Evolutionary conservation across 2,329 filamentous ascomycete species (phyloP).

Genomic region (Cladosporium sp.): DNA sequence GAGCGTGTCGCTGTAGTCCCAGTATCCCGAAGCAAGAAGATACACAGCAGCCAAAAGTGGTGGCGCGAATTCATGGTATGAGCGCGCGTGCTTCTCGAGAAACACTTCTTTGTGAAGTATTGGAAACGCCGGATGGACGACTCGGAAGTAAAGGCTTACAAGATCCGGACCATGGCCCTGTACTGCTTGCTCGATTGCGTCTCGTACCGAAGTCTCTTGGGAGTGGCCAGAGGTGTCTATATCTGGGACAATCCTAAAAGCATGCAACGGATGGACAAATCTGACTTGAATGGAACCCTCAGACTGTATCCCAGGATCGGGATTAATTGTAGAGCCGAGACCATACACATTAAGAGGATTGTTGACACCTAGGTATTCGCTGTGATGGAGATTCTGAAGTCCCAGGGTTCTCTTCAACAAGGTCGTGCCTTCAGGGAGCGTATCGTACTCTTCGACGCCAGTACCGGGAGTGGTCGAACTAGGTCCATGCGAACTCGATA

Average conservation of each 20-base stretch:
- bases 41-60: conserved; percentile 62
- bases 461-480: not conserved
- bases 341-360: conserved; percentile 6
- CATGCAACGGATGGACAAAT: conserved; percentile 73
- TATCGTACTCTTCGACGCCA: conserved; percentile 5
- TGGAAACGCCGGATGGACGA: conserved; percentile 60
- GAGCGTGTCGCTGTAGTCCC: conserved; percentile 58
- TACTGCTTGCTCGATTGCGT: conserved; percentile 70
- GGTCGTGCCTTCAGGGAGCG: conserved; percentile 4
- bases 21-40: conserved; percentile 63
- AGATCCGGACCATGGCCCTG: conserved; percentile 69
- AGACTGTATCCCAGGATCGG: not conserved
- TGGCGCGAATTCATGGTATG: conserved; percentile 60
- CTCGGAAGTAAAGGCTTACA: conserved; percentile 71
- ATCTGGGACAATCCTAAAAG: conserved; percentile 70
- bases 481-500: not conserved
- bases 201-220: conserved; percentile 51
- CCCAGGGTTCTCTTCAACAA: not conserved
- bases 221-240: conserved; percentile 27
- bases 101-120: conserved; percentile 63
- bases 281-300: conserved; percentile 45
- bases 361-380: conserved; percentile 5
- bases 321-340: not conserved
- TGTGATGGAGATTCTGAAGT: conserved; percentile 4
- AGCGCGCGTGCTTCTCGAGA: conserved; percentile 60